Base-by-base conservation (phyloP, 345 rosid genomes). In the Balakata baccata region DNA sequence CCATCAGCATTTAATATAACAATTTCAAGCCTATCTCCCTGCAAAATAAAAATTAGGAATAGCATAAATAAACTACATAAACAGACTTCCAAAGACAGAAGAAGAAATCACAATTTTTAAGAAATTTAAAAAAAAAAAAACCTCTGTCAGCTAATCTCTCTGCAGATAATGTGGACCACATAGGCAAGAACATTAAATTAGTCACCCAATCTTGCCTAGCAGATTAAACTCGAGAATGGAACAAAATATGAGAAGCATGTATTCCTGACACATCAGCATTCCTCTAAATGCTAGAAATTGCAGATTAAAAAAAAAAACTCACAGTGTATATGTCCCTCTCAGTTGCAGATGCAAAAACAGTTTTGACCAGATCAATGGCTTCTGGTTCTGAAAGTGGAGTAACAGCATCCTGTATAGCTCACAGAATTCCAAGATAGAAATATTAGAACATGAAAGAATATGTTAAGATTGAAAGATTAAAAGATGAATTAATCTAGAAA, bases 301-400 rank as follows among this genome's bases (percentile, higher is more conserved):
- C 34, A 66, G 17, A 39, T 22, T 29, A 29, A 29, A 67, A 9
- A 67, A 22, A 66, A 54, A 57, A 69, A 84, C 96, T 86, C 82
- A 91, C 97, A 59, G 99, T 93, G 85, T 93, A 93, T 68, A 93
- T 91, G 80, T 96, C 99, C 69, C 97, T 91, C 89, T 96, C 98
- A 4, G 97, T 87, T 77, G 99, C 99, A 64, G 99, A 91, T 46
- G 91, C 97, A 81, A 93, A 96, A 70, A 84, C 88, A 64, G 93
- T 92, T 87, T 90, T 92, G 41, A 94, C 97, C 81, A 94, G 83
- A 77, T 94, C 98, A 70, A 93, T 74, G 14, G 98, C 99, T 84
- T 96, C 99, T 54, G 82, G 53, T 76, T 91, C 98, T 7, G 90
- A 78, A 69, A 96, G 94, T 37, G 99, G 99, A 45, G 98, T 96